A percentile compares a stretch with the other conserved stretches of the same genome.
Conservation (phyloP, 306 rosid genomes). For the Acacia melanoxylon region DNA sequence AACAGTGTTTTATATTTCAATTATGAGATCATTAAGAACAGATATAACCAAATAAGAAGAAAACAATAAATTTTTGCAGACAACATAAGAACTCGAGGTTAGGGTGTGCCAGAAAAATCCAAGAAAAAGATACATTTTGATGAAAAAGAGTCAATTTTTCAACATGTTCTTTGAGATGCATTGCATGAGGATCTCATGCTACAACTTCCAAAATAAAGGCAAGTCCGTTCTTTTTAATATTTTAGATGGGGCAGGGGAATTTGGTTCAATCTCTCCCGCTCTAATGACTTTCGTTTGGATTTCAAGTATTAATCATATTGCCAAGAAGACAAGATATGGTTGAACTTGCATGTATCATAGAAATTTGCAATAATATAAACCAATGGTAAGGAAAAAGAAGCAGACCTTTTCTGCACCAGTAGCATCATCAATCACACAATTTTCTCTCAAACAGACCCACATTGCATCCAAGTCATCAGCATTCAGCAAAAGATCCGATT, state of each 20-base stretch:
- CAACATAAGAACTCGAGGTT: neutral
- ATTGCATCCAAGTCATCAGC: conserved; percentile 98
- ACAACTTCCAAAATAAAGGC: neutral
- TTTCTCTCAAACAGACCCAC: conserved; percentile 98
- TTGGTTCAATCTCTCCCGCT: neutral
- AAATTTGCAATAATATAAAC: conserved; percentile 10
- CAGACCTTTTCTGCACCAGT: conserved; percentile 97
- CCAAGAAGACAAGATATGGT: neutral
- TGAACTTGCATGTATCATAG: neutral
- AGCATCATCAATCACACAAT: conserved; percentile 97
- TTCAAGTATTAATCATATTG: conserved; percentile 14
- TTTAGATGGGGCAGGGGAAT: neutral
- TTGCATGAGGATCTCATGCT: neutral
- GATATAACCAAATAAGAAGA: conserved; percentile 22
- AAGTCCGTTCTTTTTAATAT: neutral
- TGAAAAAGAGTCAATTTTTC: neutral
- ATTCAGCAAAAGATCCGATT: conserved; percentile 93
- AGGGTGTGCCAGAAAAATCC: conserved; percentile 18
- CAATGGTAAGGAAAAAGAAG: conserved; percentile 15
- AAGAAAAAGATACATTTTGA: neutral
- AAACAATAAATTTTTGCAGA: neutral
- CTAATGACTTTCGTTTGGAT: neutral
- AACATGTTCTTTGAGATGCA: neutral
- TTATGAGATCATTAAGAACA: conserved; percentile 20
- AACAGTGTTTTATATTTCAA: neutral